Evolutionary conservation across 2,329 filamentous ascomycete genomes (phyloP).

Genomic region (Penicillium sp.): DNA sequence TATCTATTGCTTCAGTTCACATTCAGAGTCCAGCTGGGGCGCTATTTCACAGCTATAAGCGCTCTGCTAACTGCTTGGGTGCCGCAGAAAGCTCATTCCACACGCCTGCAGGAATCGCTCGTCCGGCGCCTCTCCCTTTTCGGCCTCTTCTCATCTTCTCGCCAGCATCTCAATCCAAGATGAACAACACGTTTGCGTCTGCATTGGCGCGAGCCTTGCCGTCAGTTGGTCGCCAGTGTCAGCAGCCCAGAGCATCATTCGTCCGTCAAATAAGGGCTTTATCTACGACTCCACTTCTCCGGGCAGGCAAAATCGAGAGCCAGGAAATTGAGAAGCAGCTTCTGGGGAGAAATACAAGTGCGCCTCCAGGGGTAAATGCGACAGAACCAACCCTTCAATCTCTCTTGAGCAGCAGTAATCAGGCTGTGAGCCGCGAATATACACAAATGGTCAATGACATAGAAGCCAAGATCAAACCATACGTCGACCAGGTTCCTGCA

Average conservation of each 20-base stretch:
- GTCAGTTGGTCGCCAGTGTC: conserved; percentile 36
- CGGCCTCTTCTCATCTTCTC: conserved; percentile 1
- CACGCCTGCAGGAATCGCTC: not conserved
- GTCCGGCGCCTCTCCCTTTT: not conserved
- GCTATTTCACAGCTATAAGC: not conserved
- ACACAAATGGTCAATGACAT: conserved; percentile 38
- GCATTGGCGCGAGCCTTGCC: conserved; percentile 38
- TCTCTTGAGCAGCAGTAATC: conserved; percentile 34
- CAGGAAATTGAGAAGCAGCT: conserved; percentile 36
- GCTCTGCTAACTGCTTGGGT: not conserved
- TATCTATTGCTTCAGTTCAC: not conserved
- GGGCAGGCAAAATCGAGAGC: conserved; percentile 20
- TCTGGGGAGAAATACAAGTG: conserved; percentile 28
- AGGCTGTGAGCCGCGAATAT: conserved; percentile 35
- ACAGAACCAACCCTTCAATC: conserved; percentile 33
- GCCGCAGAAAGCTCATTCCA: not conserved
- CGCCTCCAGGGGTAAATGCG: conserved; percentile 26
- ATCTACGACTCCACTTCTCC: conserved; percentile 35
- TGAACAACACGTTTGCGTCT: conserved; percentile 40
- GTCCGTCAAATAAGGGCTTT: conserved; percentile 36
- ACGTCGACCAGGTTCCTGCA: conserved; percentile 52
- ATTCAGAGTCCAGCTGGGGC: not conserved
- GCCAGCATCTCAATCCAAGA: conserved; percentile 26
- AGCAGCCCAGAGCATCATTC: conserved; percentile 25
- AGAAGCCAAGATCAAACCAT: conserved; percentile 43